Base-by-base conservation (phyloP, 1,139 yeast genomes). In the Lodderomyces margitis region DNA sequence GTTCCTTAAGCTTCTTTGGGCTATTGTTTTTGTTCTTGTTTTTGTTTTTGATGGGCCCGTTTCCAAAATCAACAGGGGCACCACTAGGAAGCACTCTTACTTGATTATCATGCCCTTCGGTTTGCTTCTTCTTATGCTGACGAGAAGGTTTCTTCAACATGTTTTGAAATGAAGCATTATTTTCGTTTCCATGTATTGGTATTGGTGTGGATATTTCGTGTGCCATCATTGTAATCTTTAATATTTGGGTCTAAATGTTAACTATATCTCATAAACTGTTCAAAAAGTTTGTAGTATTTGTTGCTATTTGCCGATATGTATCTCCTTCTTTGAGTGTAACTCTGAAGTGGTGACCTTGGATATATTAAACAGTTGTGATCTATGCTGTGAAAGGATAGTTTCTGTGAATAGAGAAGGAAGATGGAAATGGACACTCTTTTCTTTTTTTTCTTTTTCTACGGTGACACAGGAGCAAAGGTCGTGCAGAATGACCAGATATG, bases 81-180 rank as follows among this genome's bases (percentile, higher is more conserved):
- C 79, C 78, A 50, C 64, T 70, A 8, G 78, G 78, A 38, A 72
- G 59, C 35, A 52, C 52, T 43, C 66, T 52, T 24, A 57, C 58
- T 11, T 52, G 56, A 11, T 57, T 61, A 19, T 42, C 38, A 51
- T 51, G 20, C 48, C 50, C 23, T 34, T 39, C 34, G 39, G 40
- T 9, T 40, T 38, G 20, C 31, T 42, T n/a, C 15, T 23, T 8
- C 11, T 30, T 20, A 24, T 15, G 17, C 19, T 25, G 11, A 12
- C 32, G 19, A 19, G 20, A 23, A 14, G 33, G 14, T 25, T 40
- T 19, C 35, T 40, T 28, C 2, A 16, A 11, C 9, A 25, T 24
- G 15, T 23, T 34, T 12, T 33, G 37, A 25, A 38, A 33, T n/a
- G 21, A 10, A 21, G 19, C 17, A n/a, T 9, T 38, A 5, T 32